Evolutionary conservation across 208 protist genomes (phyloP).

Genomic region (Herpetomonas tarakana): DNA sequence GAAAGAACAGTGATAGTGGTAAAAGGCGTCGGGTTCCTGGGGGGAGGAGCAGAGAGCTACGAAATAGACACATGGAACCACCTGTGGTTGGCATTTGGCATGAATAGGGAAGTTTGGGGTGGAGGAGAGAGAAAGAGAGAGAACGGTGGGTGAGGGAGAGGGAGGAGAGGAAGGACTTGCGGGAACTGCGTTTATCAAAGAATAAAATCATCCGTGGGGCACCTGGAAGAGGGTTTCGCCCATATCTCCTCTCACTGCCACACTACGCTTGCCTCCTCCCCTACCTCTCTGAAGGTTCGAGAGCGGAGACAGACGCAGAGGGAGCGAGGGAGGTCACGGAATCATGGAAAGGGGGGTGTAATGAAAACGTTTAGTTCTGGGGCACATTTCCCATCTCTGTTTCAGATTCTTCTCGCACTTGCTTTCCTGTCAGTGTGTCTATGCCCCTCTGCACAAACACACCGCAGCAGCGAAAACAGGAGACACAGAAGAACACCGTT

Average conservation of each 20-base stretch:
- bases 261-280: not conserved
- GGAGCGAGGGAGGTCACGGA: not conserved
- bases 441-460: too few relatives aligned
- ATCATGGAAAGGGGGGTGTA: not conserved
- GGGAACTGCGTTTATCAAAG: slow-evolving; percentile 4
- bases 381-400: too few relatives aligned
- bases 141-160: not conserved
- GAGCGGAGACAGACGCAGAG: not conserved
- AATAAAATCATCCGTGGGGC: slow-evolving; percentile 48
- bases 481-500: too few relatives aligned
- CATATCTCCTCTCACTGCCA: not conserved
- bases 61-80: too few relatives aligned
- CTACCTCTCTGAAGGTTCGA: not conserved
- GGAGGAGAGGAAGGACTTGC: not conserved
- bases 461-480: too few relatives aligned
- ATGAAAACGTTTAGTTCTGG: not conserved
- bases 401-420: too few relatives aligned
- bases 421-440: too few relatives aligned
- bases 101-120: slow-evolving; percentile 4
- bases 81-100: too few relatives aligned
- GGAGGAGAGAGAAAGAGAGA: slow-evolving; percentile 5
- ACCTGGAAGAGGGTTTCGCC: slow-evolving; percentile 1
- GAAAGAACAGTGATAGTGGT: too few relatives aligned
- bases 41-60: too few relatives aligned
- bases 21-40: too few relatives aligned